These are phyloP conservation scores for Ogataea parapolymorpha DNA, from an alignment of 805 yeast genomes.

Conservation along the genomic window DNA sequence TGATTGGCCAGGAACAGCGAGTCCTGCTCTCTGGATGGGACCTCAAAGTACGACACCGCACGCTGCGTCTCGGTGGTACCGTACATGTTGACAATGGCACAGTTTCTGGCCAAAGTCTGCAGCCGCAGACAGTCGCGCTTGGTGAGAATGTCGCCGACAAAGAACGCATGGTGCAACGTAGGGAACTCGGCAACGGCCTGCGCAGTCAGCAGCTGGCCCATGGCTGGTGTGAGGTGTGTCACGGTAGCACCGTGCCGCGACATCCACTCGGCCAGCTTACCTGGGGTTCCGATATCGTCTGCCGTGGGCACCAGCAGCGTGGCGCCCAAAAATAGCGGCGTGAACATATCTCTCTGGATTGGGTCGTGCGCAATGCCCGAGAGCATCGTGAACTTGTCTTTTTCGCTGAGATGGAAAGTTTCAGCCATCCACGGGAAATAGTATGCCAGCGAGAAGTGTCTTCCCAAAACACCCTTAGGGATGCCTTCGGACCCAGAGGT, in stretches of 20 bases:
- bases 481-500: slow-evolving; percentile 98
- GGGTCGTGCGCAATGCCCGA: slow-evolving; percentile 99
- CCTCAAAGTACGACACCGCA: slow-evolving; percentile 92
- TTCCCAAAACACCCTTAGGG: slow-evolving; percentile 97
- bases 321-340: slow-evolving; percentile 96
- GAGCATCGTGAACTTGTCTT: slow-evolving; percentile 93
- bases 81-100: slow-evolving; percentile 92
- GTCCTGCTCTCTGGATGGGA: slow-evolving; percentile 67
- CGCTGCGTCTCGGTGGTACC: slow-evolving; percentile 99
- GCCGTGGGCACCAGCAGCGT: slow-evolving; percentile 88
- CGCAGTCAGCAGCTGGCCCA: slow-evolving; percentile 96
- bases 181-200: slow-evolving; percentile 91
- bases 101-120: slow-evolving; percentile 89
- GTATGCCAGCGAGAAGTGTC: slow-evolving; percentile 95
- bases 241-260: slow-evolving; percentile 85
- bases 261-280: slow-evolving; percentile 97
- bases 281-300: slow-evolving; percentile 98
- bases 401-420: slow-evolving; percentile 69
- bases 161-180: slow-evolving; percentile 88
- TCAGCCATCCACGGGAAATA: slow-evolving; percentile 99
- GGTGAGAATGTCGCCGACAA: slow-evolving; percentile 96
- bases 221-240: slow-evolving; percentile 97
- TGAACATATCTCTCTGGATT: slow-evolving; percentile 97
- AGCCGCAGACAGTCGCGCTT: slow-evolving; percentile 94
- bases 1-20: slow-evolving; percentile 72